Evolutionary conservation across 306 rosid genomes (phyloP), one percentile per base, ranked within the genome.

Genomic region (Sesbania bispinosa): DNA sequence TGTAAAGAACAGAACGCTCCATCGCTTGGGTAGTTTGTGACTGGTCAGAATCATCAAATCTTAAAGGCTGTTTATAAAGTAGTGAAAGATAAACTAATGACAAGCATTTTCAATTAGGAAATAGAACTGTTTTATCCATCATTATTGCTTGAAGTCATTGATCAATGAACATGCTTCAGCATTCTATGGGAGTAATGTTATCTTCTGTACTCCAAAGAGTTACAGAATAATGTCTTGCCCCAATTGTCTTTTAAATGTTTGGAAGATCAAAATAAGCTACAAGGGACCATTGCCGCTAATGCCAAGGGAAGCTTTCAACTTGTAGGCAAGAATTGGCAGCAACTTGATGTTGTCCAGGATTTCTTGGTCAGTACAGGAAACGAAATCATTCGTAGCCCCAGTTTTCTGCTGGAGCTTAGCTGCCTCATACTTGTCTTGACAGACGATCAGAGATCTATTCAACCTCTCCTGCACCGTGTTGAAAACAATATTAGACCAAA

Each of bases 401-500:
- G 72, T 21, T 53, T 79, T 83, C 72, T 77, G 79, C 65, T 94
- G 97, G 52, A 80, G 87, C 85, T 81, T 94, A 24, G 95, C 89
- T 21, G 93, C 66, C 80, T 91, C 99, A 7, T 23, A 89, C 87
- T 85, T 91, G 76, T 94, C 99, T 63, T 94, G 97, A 81, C 97
- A 94, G 15, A 94, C 99, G 96, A 89, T 90, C 42, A 94, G 79
- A 42, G 95, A 88, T 66, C 99, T 86, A 58, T 87, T 88, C 81
- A 94, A 78, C 84, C 54, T 91, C 66, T 94, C 99, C 97, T 94
- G 92, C 78, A 80, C 48, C 58, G 70, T 76, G 41, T 58, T 7
- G 39, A 69, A 16, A 77, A 18, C 46, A 54, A 11, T 3, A 24
- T 82, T 43, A 58, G 79, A 74, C 15, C 47, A 63, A 74, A 18